Conservation (phyloP, 768 basidiomycete genomes). For the Collybiopsis confluens region DNA sequence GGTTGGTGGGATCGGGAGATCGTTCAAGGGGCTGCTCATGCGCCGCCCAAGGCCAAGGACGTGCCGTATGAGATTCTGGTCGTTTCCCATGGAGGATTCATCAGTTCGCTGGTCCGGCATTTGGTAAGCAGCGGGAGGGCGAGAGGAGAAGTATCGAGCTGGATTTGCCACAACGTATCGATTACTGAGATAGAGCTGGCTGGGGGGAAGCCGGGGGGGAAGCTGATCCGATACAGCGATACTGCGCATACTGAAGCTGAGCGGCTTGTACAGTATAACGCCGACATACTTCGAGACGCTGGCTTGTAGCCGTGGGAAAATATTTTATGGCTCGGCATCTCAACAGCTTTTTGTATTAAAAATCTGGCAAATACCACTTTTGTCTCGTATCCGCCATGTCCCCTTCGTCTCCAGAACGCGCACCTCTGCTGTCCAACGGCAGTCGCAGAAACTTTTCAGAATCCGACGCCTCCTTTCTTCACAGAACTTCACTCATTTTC, state of each 20-base stretch:
- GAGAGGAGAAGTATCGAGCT: constrained; percentile 28
- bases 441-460: constrained; percentile 9
- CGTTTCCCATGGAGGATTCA: constrained; percentile 65
- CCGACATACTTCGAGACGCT: constrained; percentile 28
- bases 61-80: constrained; percentile 46
- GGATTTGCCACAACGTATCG: constrained; percentile 46
- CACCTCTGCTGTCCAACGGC: constrained; percentile 46
- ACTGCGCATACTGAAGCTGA: constrained; percentile 43
- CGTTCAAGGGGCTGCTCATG: constrained; percentile 20
- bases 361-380: constrained; percentile 11
- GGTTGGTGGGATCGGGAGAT: constrained; percentile 61
- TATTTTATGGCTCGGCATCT: not conserved
- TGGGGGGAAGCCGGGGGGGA: constrained; percentile 30
- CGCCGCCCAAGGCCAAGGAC: constrained; percentile 13
- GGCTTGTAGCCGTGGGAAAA: constrained; percentile 5
- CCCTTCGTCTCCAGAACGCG: constrained; percentile 33
- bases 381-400: constrained; percentile 23
- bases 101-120: constrained; percentile 45
- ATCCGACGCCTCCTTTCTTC: constrained; percentile 9
- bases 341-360: constrained; percentile 6
- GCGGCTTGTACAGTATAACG: constrained; percentile 42
- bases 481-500: constrained; percentile 36
- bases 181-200: constrained; percentile 58
- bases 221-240: constrained; percentile 51
- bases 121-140: constrained; percentile 37